These are phyloP conservation scores for Scenedesmus sp. DNA, from an alignment of 163 green algal genomes.

Conservation along the genomic window DNA sequence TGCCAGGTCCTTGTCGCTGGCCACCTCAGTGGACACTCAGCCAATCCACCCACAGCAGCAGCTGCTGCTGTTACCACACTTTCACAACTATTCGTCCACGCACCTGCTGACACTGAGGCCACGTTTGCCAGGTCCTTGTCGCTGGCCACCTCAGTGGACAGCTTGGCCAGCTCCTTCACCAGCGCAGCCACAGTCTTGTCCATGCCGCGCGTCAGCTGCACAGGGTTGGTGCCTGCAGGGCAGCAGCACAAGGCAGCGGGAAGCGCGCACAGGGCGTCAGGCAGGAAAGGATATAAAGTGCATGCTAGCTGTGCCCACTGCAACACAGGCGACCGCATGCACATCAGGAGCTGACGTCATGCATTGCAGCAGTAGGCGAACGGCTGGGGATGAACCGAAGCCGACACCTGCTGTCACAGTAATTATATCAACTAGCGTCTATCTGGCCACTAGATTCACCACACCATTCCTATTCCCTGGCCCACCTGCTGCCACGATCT, in stretches of 20 bases:
- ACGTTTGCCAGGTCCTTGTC: slow-evolving; percentile 97
- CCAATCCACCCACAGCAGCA: too few relatives aligned
- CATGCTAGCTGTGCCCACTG: not conserved
- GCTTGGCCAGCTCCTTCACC: slow-evolving; percentile 88
- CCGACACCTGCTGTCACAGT: too few relatives aligned
- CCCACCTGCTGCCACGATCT: slow-evolving; percentile 93
- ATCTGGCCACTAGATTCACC: too few relatives aligned
- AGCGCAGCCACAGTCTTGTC: slow-evolving; percentile 96
- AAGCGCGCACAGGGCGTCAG: not conserved
- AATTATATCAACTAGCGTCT: too few relatives aligned
- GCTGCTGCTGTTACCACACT: not conserved
- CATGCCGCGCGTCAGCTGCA: slow-evolving; percentile 98
- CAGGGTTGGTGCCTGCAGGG: slow-evolving; percentile 92
- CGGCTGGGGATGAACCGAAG: too few relatives aligned
- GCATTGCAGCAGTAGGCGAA: not conserved
- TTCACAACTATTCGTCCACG: not conserved
- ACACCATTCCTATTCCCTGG: not conserved
- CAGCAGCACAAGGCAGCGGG: not conserved
- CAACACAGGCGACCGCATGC: not conserved
- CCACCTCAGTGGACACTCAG: slow-evolving; percentile 85
- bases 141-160: slow-evolving; percentile 87
- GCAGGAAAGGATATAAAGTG: not conserved
- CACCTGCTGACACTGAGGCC: slow-evolving; percentile 93
- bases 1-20: slow-evolving; percentile 89
- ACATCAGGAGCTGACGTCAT: not conserved